A percentile compares a stretch with the other conserved stretches of the same genome.
Conservation (phyloP, 768 basidiomycete genomes). For the Hericium rajendrae region DNA sequence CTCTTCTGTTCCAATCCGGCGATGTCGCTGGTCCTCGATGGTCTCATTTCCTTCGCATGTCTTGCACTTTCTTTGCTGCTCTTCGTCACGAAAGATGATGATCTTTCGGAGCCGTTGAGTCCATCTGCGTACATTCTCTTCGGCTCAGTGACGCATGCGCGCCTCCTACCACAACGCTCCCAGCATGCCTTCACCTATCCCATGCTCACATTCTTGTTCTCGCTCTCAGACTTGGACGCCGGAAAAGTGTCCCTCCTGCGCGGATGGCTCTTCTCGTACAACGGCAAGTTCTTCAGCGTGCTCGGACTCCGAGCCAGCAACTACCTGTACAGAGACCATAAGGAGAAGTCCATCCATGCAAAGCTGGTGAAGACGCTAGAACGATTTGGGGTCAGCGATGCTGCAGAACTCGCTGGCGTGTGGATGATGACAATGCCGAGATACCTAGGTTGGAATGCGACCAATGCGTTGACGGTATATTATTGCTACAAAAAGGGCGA, state of each 20-base stretch:
- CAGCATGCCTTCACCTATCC: slow-evolving; percentile 51
- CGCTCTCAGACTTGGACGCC: slow-evolving; percentile 43
- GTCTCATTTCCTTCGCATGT: too few species aligned
- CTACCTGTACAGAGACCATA: slow-evolving; percentile 14
- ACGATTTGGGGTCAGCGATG: slow-evolving; percentile 18
- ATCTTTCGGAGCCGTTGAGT: too few species aligned
- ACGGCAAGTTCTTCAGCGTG: slow-evolving; percentile 32
- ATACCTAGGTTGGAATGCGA: slow-evolving; percentile 55
- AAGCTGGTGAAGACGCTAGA: slow-evolving; percentile 32
- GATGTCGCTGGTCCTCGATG: too few species aligned
- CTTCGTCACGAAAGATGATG: too few species aligned
- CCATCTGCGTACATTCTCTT: slow-evolving; percentile 35
- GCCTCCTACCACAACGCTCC: slow-evolving; percentile 37
- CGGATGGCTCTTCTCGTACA: slow-evolving; percentile 50
- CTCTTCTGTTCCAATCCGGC: too few species aligned
- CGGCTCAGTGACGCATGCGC: slow-evolving; percentile 43
- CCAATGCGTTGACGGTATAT: slow-evolving; percentile 64
- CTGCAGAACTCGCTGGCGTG: slow-evolving; percentile 32
- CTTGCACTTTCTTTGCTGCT: too few species aligned
- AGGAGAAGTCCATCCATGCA: slow-evolving; percentile 23
- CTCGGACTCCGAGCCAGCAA: slow-evolving; percentile 34
- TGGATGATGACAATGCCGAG: slow-evolving; percentile 76
- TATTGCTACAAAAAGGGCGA: slow-evolving; percentile 40
- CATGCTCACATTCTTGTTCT: slow-evolving; percentile 45
- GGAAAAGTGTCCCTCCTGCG: slow-evolving; percentile 35